Base-by-base conservation (phyloP, 2,329 filamentous ascomycete genomes). In the Curvularia verruculosa region DNA sequence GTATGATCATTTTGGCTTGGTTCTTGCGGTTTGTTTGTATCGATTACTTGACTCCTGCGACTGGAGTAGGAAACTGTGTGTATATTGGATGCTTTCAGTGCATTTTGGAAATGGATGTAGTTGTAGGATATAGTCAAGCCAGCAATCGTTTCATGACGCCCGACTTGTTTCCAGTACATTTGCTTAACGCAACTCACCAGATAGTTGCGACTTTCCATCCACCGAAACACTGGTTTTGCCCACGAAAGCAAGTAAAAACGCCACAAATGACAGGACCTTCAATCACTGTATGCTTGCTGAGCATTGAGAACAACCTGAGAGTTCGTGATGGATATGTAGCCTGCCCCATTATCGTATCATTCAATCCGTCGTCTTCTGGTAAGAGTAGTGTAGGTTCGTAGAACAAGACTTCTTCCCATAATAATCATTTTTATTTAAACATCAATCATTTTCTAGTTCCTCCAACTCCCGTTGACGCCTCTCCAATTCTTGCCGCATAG, bases 401-500 rank as follows among this genome's bases (percentile, higher is more conserved):
- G 12, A 40, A 23, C 19, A 12, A 9, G 9, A 15, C 24, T 41
- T 24, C 21, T 41, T 15, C 18, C 18, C 15, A 31, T 19, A 19
- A 19, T 15, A 39, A 2, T 7, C 23, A 41, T 19, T 19, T 48
- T 53, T 7, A 1, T n/a, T n/a, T 7, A 15, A 26, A 40, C 15
- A 26, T 68, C 57, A 69, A 28, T 70, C 69, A 9, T 72, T 68
- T 31, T 72, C 73, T 49, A 76, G 28, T 36, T 70, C 71, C 26
- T 67, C 67, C 49, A 76, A 46, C 54, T 76, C 71, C 39, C 65
- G 68, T 46, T 73, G 67, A 48, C 64, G 66, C 47, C 66, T 58
- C 15, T 66, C 67, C 31, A 73, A 31, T 44, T 74, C 70, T 47
- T 70, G 64, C 26, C 68, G 66, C 68, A 75, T 74, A 2, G 61